Base-by-base conservation (phyloP, 768 basidiomycete genomes). In the Russula brevipes region DNA sequence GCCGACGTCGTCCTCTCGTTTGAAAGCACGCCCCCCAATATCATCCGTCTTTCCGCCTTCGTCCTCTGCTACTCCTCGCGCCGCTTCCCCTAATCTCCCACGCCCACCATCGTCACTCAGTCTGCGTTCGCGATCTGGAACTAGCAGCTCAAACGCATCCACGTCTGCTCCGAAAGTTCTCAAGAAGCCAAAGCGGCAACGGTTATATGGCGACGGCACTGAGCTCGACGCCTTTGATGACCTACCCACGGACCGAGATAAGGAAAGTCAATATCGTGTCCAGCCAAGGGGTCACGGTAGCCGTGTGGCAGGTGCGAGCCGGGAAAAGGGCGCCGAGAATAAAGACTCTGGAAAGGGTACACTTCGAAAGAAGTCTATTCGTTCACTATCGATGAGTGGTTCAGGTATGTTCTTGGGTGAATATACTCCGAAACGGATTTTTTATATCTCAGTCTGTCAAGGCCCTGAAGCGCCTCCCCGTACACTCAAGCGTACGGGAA, bases 181-280 rank as follows among this genome's bases (percentile, higher is more conserved):
- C 31, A 83, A 86, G 57, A 80, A 85, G 68, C 91, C 91, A 12
- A 94, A 92, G 74, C 87, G 89, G 44, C 81, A 81, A 65, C 80
- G 84, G 57, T 83, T 83, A 14, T 94, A 87, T 69, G 91, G 91
- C 5, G 89, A 93, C 70, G 94, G 94, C 14, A 94, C 91, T 10
- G 94, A 96, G 72, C 77, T 97, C 57, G 94, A 97, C 69, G 85
- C 74, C 3, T 82, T 97, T 61, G 94, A 95, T 33, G 94, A 97
- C 73, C 81, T 96, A 46, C 86, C 86, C 7, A 90, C 91, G 10
- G 89, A 94, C 70, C 80, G 89, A 52, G 91, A 94, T 54, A 87
- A 89, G 69, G 89, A 92, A 73, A 81, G 82, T 57, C 82, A 78
- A 46, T 94, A 81, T 72, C 85, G 84, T 59, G 85, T 93, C 10